Evolutionary conservation across 179 eudicot species (phyloP).

Genomic region (Corrigiola litoralis): DNA sequence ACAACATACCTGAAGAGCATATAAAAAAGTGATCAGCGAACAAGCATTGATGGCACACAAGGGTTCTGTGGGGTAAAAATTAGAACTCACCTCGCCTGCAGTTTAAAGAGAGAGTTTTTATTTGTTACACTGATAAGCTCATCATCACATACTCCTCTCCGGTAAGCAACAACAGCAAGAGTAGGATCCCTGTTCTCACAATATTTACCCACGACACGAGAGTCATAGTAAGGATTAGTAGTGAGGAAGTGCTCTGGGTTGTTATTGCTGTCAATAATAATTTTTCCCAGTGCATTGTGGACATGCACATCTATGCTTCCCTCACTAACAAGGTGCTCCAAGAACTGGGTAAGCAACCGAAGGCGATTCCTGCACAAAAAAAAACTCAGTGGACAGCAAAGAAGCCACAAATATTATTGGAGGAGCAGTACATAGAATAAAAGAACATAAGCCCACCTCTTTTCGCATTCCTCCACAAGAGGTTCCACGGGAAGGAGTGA

Average conservation of each 20-base stretch:
- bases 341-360: constrained; percentile 49
- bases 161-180: constrained; percentile 52
- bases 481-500: constrained; percentile 54
- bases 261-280: constrained; percentile 52
- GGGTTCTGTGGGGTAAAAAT: neutral
- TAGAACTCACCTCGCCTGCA: constrained; percentile 40
- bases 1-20: constrained; percentile 39
- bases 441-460: constrained; percentile 25
- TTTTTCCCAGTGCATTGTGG: constrained; percentile 55
- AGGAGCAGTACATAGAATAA: neutral
- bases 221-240: constrained; percentile 56
- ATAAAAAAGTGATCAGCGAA: neutral
- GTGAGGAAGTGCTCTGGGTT: constrained; percentile 54
- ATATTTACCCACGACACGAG: constrained; percentile 57
- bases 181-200: constrained; percentile 57
- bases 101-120: constrained; percentile 44
- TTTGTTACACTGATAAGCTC: constrained; percentile 48
- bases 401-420: neutral
- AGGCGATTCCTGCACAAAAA: constrained; percentile 36
- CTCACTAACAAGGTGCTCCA: constrained; percentile 54
- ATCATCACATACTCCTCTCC: constrained; percentile 50
- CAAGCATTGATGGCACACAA: neutral
- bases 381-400: constrained; percentile 9
- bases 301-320: constrained; percentile 55
- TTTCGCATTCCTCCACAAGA: constrained; percentile 48